Percentiles rank a stretch among this genome's conserved stretches.
These are phyloP conservation scores for Fusarium vanettenii DNA, from an alignment of 2,329 filamentous ascomycete genomes.

Conservation along the genomic window DNA sequence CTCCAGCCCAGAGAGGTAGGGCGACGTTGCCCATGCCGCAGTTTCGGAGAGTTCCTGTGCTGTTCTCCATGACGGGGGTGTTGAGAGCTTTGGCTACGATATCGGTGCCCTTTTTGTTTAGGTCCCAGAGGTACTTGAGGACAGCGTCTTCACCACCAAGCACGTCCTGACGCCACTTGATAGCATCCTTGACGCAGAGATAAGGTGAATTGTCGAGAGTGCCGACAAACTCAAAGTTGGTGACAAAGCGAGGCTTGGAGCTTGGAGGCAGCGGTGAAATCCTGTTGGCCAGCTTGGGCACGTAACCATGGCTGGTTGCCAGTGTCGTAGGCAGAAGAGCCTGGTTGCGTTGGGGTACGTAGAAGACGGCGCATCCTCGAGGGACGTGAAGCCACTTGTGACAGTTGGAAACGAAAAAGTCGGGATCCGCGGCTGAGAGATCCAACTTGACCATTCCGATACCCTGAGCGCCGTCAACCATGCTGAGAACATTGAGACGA, in stretches of 20 bases:
- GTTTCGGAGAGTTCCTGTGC: slow-evolving; percentile 67
- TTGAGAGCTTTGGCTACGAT: slow-evolving; percentile 71
- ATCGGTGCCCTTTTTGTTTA: slow-evolving; percentile 74
- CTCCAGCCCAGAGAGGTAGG: slow-evolving; percentile 68
- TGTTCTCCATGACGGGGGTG: slow-evolving; percentile 79
- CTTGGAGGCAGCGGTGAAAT: slow-evolving; percentile 56
- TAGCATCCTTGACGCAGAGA: slow-evolving; percentile 76
- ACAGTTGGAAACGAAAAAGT: slow-evolving; percentile 89
- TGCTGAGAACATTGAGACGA: slow-evolving; percentile 74
- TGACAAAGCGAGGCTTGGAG: slow-evolving; percentile 70
- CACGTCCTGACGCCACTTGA: slow-evolving; percentile 75
- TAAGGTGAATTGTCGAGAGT: slow-evolving; percentile 80
- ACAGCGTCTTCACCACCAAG: slow-evolving; percentile 82
- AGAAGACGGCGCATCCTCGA: slow-evolving; percentile 82
- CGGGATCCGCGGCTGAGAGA: slow-evolving; percentile 73
- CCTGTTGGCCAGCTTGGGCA: slow-evolving; percentile 54
- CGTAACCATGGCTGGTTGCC: slow-evolving; percentile 84
- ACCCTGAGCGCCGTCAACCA: slow-evolving; percentile 88
- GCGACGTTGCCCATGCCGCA: slow-evolving; percentile 81
- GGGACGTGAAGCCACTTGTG: slow-evolving; percentile 93
- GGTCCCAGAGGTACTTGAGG: slow-evolving; percentile 67
- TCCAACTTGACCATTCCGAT: slow-evolving; percentile 83
- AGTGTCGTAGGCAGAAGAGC: slow-evolving; percentile 77
- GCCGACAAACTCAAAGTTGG: slow-evolving; percentile 80
- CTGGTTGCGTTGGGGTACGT: slow-evolving; percentile 83